Conservation (phyloP, 1,284 basidiomycete species). For the Coriolopsis trogii region DNA sequence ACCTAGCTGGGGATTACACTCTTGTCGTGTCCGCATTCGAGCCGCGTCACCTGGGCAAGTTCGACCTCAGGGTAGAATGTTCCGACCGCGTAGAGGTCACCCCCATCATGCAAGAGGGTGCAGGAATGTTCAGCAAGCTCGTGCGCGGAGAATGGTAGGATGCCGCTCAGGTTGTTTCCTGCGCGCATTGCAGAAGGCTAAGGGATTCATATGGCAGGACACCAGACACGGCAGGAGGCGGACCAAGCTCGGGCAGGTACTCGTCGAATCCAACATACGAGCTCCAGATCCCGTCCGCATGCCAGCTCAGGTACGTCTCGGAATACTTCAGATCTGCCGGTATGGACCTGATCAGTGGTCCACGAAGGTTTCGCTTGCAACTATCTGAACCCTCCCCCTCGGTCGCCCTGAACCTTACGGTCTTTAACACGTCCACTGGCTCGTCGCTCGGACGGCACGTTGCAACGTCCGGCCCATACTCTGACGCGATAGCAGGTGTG, state of each 20-base stretch:
- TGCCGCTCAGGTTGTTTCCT: no score
- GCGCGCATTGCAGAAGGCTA: no score
- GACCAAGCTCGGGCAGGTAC: constrained; percentile 67
- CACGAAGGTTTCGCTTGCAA: constrained; percentile 66
- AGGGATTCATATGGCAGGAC: constrained; percentile 51
- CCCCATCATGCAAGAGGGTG: constrained; percentile 86
- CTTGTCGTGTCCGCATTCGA: constrained; percentile 85
- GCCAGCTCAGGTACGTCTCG: constrained; percentile 61
- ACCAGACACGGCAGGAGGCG: constrained; percentile 58
- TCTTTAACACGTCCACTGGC: constrained; percentile 44
- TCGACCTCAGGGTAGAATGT: constrained; percentile 65
- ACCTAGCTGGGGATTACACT: constrained; percentile 78
- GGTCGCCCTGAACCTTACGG: constrained; percentile 59
- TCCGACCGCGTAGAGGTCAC: constrained; percentile 67
- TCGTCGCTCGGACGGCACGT: constrained; percentile 47
- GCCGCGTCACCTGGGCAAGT: constrained; percentile 67
- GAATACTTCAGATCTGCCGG: not conserved
- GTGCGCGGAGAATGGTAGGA: constrained; percentile 73
- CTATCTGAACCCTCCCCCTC: constrained; percentile 47
- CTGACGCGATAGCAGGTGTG: constrained; percentile 71
- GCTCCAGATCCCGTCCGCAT: constrained; percentile 53
- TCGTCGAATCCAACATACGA: constrained; percentile 70
- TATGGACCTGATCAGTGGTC: not conserved
- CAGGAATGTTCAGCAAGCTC: constrained; percentile 83
- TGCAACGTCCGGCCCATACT: constrained; percentile 77